phyloP scores from a whole-genome alignment of 768 basidiomycete species.

The Termitomyces bulborhizus region DNA sequence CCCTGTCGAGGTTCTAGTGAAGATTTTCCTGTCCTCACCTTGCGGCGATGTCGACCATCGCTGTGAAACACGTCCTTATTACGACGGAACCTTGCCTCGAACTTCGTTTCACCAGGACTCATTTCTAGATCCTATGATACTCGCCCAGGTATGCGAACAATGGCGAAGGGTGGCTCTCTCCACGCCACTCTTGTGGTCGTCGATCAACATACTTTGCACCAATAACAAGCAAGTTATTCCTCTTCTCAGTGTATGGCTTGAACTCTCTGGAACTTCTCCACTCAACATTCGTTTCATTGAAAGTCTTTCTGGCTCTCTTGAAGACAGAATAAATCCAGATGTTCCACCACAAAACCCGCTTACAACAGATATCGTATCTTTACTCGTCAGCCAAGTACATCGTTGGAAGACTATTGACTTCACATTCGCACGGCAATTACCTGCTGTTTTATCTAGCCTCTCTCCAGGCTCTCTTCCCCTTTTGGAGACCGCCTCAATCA shows the following conservation, averaged over 20 bases:
- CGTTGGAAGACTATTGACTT: constrained; percentile 11
- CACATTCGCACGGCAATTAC: background rate
- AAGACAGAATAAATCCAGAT: background rate
- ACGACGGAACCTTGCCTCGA: background rate
- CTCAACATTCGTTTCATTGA: constrained; percentile 5
- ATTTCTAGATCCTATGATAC: constrained; percentile 5
- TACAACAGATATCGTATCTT: constrained; percentile 1
- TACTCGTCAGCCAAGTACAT: constrained; percentile 1
- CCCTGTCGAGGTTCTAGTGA: constrained; percentile 3
- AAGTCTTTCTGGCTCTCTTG: background rate
- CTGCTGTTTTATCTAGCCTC: background rate
- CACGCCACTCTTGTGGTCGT: constrained; percentile 7
- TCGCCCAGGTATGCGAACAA: constrained; percentile 5
- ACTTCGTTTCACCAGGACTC: background rate
- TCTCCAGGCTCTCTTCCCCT: background rate
- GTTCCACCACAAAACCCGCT: background rate
- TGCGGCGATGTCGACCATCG: background rate
- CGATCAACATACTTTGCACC: constrained; percentile 2
- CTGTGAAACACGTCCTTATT: background rate
- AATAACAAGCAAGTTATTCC: background rate
- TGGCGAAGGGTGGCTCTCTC: constrained; percentile 6
- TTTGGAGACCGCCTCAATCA: constrained; percentile 2
- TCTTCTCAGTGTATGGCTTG: constrained; percentile 5
- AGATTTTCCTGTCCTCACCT: constrained; percentile 5
- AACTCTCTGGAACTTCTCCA: background rate